Evolutionary conservation across 2,329 filamentous ascomycete species (phyloP), one percentile per base, ranked within the genome.

Genomic region (Aspergillus pseudotamarii): DNA sequence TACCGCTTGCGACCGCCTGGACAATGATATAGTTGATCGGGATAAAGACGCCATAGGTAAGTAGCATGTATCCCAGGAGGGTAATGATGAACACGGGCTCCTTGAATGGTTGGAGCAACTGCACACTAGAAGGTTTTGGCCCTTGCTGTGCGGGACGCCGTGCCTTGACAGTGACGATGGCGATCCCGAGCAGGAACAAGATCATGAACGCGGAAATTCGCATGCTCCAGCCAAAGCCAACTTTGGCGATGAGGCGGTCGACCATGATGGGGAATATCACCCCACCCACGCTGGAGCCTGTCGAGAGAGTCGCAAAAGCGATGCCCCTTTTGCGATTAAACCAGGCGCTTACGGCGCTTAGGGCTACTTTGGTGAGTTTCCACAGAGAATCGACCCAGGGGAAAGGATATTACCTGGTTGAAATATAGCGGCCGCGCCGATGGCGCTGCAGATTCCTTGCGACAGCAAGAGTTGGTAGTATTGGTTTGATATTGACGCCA

Each of bases 241-340:
- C 78, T 55, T 79, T 38, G 0, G 78, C 78, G 53, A 89, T 84
- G 26, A 89, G 74, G 38, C 82, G 81, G 1, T 81, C 76, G 14
- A 88, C 81, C 82, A 89, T 86, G 69, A 89, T 88, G 0, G 88
- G 87, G 55, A 88, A 83, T 41, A 89, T 82, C 19, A 89, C 84
- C 10, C 86, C 86, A 2, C 86, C 86, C 6, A 88, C 66, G 5
- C 83, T 85, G 0, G 83, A 84, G 6, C 86, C 86, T 2, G 83
- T 80, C 3, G 83, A 82, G 67, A 82, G 79, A 66, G 88, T 77
- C 10, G 85, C 86, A 14, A 85, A 81, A 10, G 85, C 86, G 38
- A 83, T 76, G 26, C 82, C 85, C 21, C 86, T 81, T 12, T 79
- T 80, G 46, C 78, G 79, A 63, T 78, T 77, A 71, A 88, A 88